Conservation (phyloP, 2,329 filamentous ascomycete genomes). For the Cladophialophora immunda region DNA sequence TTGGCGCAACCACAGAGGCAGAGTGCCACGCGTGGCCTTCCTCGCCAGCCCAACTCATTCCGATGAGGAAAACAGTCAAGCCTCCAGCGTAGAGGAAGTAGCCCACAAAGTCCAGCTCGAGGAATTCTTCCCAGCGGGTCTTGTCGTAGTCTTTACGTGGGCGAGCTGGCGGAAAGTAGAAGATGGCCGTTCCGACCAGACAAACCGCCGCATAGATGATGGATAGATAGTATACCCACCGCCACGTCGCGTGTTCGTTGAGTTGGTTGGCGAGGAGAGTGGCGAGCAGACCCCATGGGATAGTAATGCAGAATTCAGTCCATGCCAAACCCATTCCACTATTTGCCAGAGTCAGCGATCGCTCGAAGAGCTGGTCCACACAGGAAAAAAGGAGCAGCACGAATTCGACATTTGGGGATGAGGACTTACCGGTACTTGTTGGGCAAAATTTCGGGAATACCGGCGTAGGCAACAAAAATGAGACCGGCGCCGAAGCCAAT, state of each 20-base stretch:
- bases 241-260: slow-evolving; percentile 57
- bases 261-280: slow-evolving; percentile 58
- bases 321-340: slow-evolving; percentile 51
- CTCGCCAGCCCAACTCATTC: slow-evolving; percentile 54
- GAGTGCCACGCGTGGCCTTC: slow-evolving; percentile 53
- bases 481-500: slow-evolving; percentile 50
- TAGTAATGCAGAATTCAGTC: slow-evolving; percentile 32
- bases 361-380: background rate
- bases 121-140: slow-evolving; percentile 49
- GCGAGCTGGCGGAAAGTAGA: slow-evolving; percentile 60
- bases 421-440: slow-evolving; percentile 44
- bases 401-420: slow-evolving; percentile 45
- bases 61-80: slow-evolving; percentile 54
- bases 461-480: slow-evolving; percentile 49
- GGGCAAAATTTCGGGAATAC: slow-evolving; percentile 50
- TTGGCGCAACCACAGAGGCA: slow-evolving; percentile 46
- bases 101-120: slow-evolving; percentile 58
- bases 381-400: background rate
- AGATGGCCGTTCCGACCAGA: slow-evolving; percentile 51
- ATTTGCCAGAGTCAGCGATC: slow-evolving; percentile 43
- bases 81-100: slow-evolving; percentile 54
- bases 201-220: slow-evolving; percentile 24
- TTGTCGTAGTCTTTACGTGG: slow-evolving; percentile 49
- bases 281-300: slow-evolving; percentile 43
- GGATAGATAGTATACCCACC: slow-evolving; percentile 56